phyloP scores from a whole-genome alignment of 805 yeast genomes.

The Candida sithepensis region DNA sequence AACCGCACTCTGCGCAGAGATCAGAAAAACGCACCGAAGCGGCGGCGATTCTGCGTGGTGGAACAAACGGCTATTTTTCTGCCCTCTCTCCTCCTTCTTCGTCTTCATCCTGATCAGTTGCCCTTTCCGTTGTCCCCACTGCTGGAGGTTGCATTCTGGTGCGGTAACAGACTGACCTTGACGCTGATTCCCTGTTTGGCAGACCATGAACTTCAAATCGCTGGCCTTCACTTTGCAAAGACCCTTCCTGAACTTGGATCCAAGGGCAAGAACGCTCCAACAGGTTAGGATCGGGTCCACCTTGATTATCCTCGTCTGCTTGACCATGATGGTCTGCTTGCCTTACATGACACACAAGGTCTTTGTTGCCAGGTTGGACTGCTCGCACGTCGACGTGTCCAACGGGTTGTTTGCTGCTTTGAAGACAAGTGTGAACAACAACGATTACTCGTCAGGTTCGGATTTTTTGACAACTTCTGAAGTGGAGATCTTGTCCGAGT shows the following conservation, averaged over 20 bases:
- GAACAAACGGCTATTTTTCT: no score
- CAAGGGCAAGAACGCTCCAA: slow-evolving; percentile 25
- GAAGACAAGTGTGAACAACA: slow-evolving; percentile 20
- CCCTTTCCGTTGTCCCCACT: no score
- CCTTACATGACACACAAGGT: slow-evolving; percentile 7
- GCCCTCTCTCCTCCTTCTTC: no score
- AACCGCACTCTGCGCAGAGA: no score
- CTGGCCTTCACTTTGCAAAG: background rate
- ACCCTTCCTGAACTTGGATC: slow-evolving; percentile 26
- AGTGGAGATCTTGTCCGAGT: slow-evolving; percentile 40
- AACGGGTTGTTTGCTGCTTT: slow-evolving; percentile 47
- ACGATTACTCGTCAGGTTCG: slow-evolving; percentile 14
- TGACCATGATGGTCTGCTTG: slow-evolving; percentile 6
- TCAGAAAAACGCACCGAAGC: no score
- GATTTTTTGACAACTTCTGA: slow-evolving; percentile 46
- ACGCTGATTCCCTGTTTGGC: background rate
- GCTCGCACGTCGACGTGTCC: slow-evolving; percentile 51
- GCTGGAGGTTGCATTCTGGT: no score
- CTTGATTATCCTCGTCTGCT: slow-evolving; percentile 5
- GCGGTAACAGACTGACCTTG: background rate
- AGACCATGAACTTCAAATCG: background rate
- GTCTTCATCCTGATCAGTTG: no score
- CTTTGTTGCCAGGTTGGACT: slow-evolving; percentile 38
- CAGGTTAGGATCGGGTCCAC: slow-evolving; percentile 15
- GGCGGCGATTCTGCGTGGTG: no score